Percentiles rank a stretch among this genome's conserved stretches.
phyloP scores from a whole-genome alignment of 2,329 filamentous ascomycete genomes.

The Huntiella moniliformis region DNA sequence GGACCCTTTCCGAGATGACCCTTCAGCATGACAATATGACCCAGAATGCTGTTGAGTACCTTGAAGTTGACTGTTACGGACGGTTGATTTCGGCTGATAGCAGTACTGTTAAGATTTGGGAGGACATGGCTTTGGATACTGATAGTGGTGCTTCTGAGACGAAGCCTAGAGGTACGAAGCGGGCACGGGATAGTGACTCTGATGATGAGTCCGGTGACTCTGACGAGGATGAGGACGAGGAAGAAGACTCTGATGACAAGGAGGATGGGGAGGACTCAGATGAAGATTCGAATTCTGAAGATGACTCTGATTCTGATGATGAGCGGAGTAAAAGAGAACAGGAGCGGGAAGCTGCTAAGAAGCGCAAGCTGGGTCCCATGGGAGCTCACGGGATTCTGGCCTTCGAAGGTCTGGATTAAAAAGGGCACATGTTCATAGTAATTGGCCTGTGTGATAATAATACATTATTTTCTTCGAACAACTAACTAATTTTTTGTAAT shows the following conservation, averaged over 20 bases:
- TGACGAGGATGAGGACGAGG: slow-evolving; percentile 18
- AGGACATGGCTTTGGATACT: slow-evolving; percentile 42
- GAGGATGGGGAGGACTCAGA: slow-evolving; percentile 26
- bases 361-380: slow-evolving; percentile 27
- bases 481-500: background rate
- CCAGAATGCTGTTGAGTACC: slow-evolving; percentile 45
- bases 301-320: background rate
- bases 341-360: slow-evolving; percentile 17
- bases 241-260: slow-evolving; percentile 25
- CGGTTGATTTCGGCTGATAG: slow-evolving; percentile 84
- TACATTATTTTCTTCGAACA: background rate
- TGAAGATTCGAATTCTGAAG: slow-evolving; percentile 16
- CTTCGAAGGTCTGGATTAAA: slow-evolving; percentile 28
- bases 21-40: slow-evolving; percentile 67
- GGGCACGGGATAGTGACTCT: slow-evolving; percentile 13
- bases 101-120: slow-evolving; percentile 75
- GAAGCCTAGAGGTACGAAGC: slow-evolving; percentile 1
- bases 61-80: slow-evolving; percentile 71
- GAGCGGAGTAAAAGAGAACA: slow-evolving; percentile 14
- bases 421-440: background rate
- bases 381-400: slow-evolving; percentile 33
- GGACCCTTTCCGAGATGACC: slow-evolving; percentile 42
- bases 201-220: slow-evolving; percentile 10
- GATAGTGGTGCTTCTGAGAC: background rate
- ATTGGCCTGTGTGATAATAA: background rate